Evolutionary conservation across 208 protist species (phyloP), one percentile per base, ranked within the genome.

Genomic region (Herpetomonas muscarum): DNA sequence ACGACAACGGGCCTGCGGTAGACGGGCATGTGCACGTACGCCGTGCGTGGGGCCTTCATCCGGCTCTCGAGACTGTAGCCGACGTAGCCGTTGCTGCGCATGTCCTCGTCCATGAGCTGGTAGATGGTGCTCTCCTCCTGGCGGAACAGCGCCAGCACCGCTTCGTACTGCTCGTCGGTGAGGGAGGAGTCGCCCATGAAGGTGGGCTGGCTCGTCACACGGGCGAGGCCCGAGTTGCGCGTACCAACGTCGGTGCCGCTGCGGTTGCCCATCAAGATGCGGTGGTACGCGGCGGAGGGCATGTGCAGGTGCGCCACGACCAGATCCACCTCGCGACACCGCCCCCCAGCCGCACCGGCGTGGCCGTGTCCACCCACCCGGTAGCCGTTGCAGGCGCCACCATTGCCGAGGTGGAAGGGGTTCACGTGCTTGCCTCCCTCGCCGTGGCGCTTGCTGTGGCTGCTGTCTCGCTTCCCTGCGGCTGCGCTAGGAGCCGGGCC

Each of bases 231-330:
- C 25, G 41, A 37, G 21, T 53, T 59, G 17, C 52, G 63, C n/a
- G 52, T 17, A 4, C 41, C 44, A 13, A 57, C 53, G 41, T 19
- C 62, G 47, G 55, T 26, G 39, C 60, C 52, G 1, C 60, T 25
- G 45, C 70, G 64, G n/a, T 21, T 30, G n/a, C 50, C 58, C 12
- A 25, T 9, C 53, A 80, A 30, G 22, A 76, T 54, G 13, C 53
- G 65, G 19, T 53, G 67, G 57, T 79, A 90, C 7, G 30, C 55
- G 13, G 70, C 47, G 22, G 39, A 69, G 7, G 67, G 36, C 32
- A 92, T 53, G 67, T 89, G 85, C 19, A 92, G 53, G 57, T 89
- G 74, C 21, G 81, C 85, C 19, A 92, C 68, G 22, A 86, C 53
- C 0, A 92, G 47, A 21, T 74, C 46, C 30, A 92, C 85, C 25